phyloP scores from a whole-genome alignment of 768 basidiomycete species.

The Mycena rosella region DNA sequence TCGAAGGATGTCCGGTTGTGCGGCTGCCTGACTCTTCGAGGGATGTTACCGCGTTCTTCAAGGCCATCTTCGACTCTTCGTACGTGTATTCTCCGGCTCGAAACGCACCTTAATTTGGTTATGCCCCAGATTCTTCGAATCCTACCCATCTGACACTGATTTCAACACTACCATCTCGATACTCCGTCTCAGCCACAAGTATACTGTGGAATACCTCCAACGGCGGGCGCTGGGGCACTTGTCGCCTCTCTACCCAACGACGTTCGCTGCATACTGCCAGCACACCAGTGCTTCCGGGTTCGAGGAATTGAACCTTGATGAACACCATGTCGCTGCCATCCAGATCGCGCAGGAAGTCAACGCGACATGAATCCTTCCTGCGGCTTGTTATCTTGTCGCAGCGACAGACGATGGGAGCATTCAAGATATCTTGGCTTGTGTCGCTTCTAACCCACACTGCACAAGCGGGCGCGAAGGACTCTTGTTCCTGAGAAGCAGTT shows the following conservation, averaged over 20 bases:
- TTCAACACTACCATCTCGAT: background rate
- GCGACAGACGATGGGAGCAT: background rate
- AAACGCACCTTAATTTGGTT: too few species aligned
- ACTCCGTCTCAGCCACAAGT: constrained; percentile 26
- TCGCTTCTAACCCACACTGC: background rate
- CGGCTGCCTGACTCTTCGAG: background rate
- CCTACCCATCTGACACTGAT: background rate
- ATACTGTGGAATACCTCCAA: constrained; percentile 21
- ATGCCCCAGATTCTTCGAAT: constrained; percentile 24
- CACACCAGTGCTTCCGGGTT: background rate
- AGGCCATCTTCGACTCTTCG: background rate
- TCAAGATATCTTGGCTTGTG: background rate
- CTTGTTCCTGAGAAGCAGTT: background rate
- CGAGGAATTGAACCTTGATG: background rate
- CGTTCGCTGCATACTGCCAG: constrained; percentile 4
- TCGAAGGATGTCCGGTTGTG: background rate
- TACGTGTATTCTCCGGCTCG: too few species aligned
- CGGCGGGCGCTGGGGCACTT: constrained; percentile 29
- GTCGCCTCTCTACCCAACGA: constrained; percentile 12
- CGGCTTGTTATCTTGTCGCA: constrained; percentile 3
- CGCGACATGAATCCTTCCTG: constrained; percentile 29
- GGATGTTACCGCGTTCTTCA: background rate
- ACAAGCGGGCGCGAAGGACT: background rate
- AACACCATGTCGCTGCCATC: background rate
- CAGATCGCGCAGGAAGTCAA: constrained; percentile 27